Percentiles rank a stretch among this genome's conserved stretches.
phyloP scores from a whole-genome alignment of 257 asterid species.

The Haberlea rhodopensis region DNA sequence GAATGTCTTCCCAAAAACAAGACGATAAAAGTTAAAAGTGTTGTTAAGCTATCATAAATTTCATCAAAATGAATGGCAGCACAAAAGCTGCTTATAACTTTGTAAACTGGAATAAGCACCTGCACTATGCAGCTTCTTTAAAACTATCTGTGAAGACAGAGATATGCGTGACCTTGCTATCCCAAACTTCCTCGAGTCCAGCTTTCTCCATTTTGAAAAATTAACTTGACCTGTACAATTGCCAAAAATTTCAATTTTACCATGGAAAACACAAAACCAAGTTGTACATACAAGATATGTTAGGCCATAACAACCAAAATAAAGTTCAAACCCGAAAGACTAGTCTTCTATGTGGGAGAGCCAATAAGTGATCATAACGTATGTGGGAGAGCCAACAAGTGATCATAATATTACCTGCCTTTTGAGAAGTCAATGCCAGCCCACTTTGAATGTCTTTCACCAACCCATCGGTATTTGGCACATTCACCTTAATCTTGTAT shows the following conservation, averaged over 20 bases:
- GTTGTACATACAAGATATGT: background rate
- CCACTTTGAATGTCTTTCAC: no score
- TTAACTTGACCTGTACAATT: conserved; percentile 43
- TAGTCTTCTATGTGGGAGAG: background rate
- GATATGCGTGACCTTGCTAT: conserved; percentile 54
- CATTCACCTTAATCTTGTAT: no score
- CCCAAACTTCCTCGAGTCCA: conserved; percentile 64
- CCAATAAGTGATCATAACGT: no score
- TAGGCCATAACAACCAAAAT: background rate
- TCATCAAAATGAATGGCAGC: background rate
- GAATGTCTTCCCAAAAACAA: no score
- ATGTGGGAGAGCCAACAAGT: no score
- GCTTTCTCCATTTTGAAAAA: conserved; percentile 59
- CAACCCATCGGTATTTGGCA: no score
- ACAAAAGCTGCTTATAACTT: conserved; percentile 12
- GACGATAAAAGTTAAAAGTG: background rate
- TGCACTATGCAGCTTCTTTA: conserved; percentile 46
- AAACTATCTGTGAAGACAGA: conserved; percentile 47
- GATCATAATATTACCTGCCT: no score
- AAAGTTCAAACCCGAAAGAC: background rate
- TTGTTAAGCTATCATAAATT: conserved; percentile 7
- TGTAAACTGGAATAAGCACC: conserved; percentile 41
- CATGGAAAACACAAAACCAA: conserved; percentile 4
- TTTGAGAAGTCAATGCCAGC: no score
- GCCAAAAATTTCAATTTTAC: conserved; percentile 22